A percentile compares a stretch with the other conserved stretches of the same genome.
Conservation (phyloP, 441 rosid genomes). For the Adansonia rubrostipa region DNA sequence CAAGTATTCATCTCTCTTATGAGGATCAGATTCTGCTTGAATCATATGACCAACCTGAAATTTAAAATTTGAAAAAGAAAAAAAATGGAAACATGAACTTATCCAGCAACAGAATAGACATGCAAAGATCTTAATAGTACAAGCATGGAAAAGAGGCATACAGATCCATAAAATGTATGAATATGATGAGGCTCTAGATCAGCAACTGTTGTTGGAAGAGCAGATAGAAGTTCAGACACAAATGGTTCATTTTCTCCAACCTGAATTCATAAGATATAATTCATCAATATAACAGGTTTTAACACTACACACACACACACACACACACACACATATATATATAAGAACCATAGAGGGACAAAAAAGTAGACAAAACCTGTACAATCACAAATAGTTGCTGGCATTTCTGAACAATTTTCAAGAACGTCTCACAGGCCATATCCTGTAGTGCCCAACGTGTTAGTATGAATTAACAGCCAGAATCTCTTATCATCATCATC, state of each 20-base stretch:
- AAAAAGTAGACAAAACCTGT: no score
- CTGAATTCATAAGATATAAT: conserved; percentile 7
- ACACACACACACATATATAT: no score
- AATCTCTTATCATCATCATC: not conserved
- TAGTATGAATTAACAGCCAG: not conserved
- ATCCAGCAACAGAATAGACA: not conserved
- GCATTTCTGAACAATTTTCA: conserved; percentile 99
- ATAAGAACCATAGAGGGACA: conserved; percentile 31
- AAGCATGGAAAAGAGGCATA: not conserved
- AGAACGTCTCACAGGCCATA: conserved; percentile 99
- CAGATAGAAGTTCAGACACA: no score
- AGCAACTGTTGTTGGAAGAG: no score
- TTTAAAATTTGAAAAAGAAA: not conserved
- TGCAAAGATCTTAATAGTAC: not conserved
- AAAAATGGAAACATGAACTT: not conserved
- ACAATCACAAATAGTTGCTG: conserved; percentile 33
- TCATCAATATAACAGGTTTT: conserved; percentile 11
- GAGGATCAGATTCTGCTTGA: conserved; percentile 96
- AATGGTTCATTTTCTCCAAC: no score
- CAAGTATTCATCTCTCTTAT: conserved; percentile 94
- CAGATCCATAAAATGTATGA: no score
- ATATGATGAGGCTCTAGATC: no score
- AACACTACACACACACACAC: no score
- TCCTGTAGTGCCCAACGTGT: conserved; percentile 55
- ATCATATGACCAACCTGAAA: conserved; percentile 95